Evolutionary conservation across 192 early-diverging fungal species (phyloP).

Genomic region (Thamnidium elegans): DNA sequence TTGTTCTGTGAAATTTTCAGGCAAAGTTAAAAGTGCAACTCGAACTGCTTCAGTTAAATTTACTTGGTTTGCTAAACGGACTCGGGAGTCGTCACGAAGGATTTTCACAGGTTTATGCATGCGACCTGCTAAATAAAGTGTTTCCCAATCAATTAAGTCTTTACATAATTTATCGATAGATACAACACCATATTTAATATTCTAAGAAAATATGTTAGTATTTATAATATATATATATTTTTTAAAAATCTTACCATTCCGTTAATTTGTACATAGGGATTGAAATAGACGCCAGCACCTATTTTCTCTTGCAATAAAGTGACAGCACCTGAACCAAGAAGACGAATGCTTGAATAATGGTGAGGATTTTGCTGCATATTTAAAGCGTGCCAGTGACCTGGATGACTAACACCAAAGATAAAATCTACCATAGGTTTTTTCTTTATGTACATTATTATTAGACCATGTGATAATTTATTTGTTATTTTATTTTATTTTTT

Average conservation of each 20-base stretch:
- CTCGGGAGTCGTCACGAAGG: constrained; percentile 70
- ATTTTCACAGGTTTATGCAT: constrained; percentile 95
- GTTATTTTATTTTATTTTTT: background rate
- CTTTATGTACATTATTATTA: constrained; percentile 14
- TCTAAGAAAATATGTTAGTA: too few species aligned
- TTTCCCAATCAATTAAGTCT: constrained; percentile 94
- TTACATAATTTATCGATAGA: constrained; percentile 82
- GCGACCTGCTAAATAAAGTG: constrained; percentile 92
- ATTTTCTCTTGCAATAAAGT: constrained; percentile 75
- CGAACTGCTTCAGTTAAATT: constrained; percentile 86
- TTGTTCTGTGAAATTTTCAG: constrained; percentile 73
- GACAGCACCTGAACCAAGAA: constrained; percentile 71
- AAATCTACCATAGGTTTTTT: constrained; percentile 90
- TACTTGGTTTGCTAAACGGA: constrained; percentile 72
- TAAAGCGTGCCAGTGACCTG: constrained; percentile 95
- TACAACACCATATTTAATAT: constrained; percentile 96
- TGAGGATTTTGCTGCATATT: constrained; percentile 89
- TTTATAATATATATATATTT: constrained; percentile 26
- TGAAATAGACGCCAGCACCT: constrained; percentile 94
- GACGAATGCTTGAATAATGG: constrained; percentile 86
- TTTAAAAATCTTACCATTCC: constrained; percentile 61
- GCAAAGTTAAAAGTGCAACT: constrained; percentile 79
- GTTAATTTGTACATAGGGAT: constrained; percentile 86
- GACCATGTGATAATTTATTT: background rate
- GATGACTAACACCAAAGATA: constrained; percentile 93